Percentiles rank a stretch among this genome's conserved stretches.
Evolutionary conservation across 2,329 filamentous ascomycete genomes (phyloP).

Genomic region (Alternaria postmessia): DNA sequence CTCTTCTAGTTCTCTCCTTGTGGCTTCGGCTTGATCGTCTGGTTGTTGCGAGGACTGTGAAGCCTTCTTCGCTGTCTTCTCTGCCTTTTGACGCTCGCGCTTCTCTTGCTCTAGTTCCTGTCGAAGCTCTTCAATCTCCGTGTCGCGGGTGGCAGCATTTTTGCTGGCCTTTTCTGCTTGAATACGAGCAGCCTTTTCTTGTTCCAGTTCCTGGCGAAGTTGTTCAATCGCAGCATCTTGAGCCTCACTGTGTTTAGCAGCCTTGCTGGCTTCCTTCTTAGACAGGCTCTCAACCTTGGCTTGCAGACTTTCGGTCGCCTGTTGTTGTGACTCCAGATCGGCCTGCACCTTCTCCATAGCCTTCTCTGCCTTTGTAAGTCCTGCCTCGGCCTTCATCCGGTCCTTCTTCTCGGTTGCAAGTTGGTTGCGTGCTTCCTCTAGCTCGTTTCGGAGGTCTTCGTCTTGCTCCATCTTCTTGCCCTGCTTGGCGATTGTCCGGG

Average conservation of each 20-base stretch:
- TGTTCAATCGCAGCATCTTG: slow-evolving; percentile 43
- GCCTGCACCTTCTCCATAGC: slow-evolving; percentile 41
- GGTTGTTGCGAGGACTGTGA: slow-evolving; percentile 52
- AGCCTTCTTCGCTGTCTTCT: slow-evolving; percentile 48
- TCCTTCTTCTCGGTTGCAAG: slow-evolving; percentile 57
- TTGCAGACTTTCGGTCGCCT: slow-evolving; percentile 40
- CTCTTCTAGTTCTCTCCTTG: slow-evolving; percentile 60
- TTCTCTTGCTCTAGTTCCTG: slow-evolving; percentile 55
- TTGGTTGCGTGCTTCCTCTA: slow-evolving; percentile 58
- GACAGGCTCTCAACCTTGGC: slow-evolving; percentile 44
- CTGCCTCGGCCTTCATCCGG: slow-evolving; percentile 51
- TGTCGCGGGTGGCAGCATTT: slow-evolving; percentile 34
- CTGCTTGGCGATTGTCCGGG: slow-evolving; percentile 63
- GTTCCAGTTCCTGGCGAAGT: slow-evolving; percentile 51
- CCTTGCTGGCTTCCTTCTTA: slow-evolving; percentile 43
- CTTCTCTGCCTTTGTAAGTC: slow-evolving; percentile 50
- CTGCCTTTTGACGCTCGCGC: slow-evolving; percentile 37
- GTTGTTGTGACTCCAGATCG: slow-evolving; percentile 44
- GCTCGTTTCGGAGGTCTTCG: slow-evolving; percentile 54
- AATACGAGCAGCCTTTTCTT: slow-evolving; percentile 49
- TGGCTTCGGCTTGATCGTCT: slow-evolving; percentile 55
- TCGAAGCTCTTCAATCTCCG: slow-evolving; percentile 41
- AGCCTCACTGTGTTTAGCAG: slow-evolving; percentile 48
- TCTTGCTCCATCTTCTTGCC: slow-evolving; percentile 60
- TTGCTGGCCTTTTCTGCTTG: slow-evolving; percentile 47